A percentile compares a stretch with the other conserved stretches of the same genome.
Conservation (phyloP, 2,329 filamentous ascomycete genomes). For the Cadophora luteo-olivacea region DNA sequence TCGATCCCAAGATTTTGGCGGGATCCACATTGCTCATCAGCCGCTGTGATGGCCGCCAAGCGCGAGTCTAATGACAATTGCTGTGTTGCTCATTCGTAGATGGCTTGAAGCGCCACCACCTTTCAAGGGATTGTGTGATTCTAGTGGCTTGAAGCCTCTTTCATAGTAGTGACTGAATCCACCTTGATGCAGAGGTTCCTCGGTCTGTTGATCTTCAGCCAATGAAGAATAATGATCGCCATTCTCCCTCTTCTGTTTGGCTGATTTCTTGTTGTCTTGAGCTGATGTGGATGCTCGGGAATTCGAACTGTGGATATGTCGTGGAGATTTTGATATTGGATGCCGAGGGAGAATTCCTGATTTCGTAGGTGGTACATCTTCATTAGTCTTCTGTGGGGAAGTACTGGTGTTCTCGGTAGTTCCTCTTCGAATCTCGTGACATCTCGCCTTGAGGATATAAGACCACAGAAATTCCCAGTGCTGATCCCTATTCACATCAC, state of each 20-base stretch:
- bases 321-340: background rate
- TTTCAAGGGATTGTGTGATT: background rate
- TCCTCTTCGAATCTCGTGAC: background rate
- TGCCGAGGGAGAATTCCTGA: slow-evolving; percentile 7
- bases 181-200: slow-evolving; percentile 17
- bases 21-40: slow-evolving; percentile 5
- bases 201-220: slow-evolving; percentile 17
- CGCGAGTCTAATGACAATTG: slow-evolving; percentile 21
- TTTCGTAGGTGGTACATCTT: slow-evolving; percentile 15
- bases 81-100: slow-evolving; percentile 16
- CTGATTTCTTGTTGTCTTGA: background rate
- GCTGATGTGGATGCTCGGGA: slow-evolving; percentile 1
- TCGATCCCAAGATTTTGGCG: slow-evolving; percentile 22
- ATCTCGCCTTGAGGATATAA: background rate
- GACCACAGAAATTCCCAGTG: background rate
- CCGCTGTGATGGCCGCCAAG: background rate
- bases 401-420: slow-evolving; percentile 12
- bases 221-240: slow-evolving; percentile 7
- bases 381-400: slow-evolving; percentile 17
- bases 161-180: background rate
- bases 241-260: background rate
- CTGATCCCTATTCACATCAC: background rate
- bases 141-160: background rate
- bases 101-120: background rate
- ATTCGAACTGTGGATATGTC: background rate